Base-by-base conservation (phyloP, 2,329 filamentous ascomycete species). In the Neofusicoccum umdonicola region DNA sequence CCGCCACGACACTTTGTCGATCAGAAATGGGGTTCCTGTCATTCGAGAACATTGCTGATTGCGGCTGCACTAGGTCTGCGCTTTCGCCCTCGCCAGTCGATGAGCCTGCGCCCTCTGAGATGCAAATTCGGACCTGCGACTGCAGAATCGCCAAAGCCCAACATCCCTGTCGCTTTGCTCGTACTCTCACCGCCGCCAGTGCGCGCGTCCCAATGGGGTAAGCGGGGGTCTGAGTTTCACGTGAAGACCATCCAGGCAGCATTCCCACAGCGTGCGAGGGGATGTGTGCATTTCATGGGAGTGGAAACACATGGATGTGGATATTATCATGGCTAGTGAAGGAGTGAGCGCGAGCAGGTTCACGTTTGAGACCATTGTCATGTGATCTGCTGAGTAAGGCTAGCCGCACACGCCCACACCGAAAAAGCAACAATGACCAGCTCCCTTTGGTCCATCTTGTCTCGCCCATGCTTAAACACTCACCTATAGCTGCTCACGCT, bases 1-100 rank as follows among this genome's bases (percentile, higher is more conserved):
- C 27, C 57, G 57, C 57, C 44, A 61, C 57, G 44, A 61, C 42
- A 41, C 27, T 45, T 48, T n/a, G 57, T 50, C 45, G 57, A 61
- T 61, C 57, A 61, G 54, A 45, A 58, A 58, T 58, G 54, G 54
- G 54, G 54, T 34, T 58, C 39, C 15, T 12, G 8, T n/a, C 39
- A 22, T 58, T 58, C 54, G 54, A 58, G 54, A 58, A 58, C 41
- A 58, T 58, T 58, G 54, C 54, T 58, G 39, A 15, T 44, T 58
- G 54, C 39, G 41, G 54, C 27, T 22, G 27, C 22, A 12, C 54
- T 42, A 42, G 37, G 35, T 39, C 35, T 27, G 51, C 12, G 35
- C 37, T n/a, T 58, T 7, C 37, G 17, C 27, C 2, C 39, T n/a
- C 19, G 44, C 12, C 27, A 45, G 45, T 45, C 15, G 44, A 11